Evolutionary conservation across 2,329 filamentous ascomycete genomes (phyloP).

Genomic region (Reticulascus tulasneorum): DNA sequence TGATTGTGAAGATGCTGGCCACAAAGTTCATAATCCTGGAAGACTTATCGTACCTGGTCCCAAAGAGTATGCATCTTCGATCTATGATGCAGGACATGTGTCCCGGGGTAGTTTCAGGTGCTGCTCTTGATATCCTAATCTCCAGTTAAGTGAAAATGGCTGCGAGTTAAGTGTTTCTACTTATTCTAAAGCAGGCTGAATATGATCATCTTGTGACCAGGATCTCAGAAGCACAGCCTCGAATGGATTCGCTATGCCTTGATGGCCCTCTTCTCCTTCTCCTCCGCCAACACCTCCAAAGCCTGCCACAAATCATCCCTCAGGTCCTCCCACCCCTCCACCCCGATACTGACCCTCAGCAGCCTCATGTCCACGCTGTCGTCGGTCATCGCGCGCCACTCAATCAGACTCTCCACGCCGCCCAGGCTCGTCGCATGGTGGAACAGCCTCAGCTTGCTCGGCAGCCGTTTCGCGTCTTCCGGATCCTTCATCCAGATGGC

Average conservation of each 20-base stretch:
- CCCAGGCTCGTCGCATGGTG: constrained; percentile 93
- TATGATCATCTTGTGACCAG: too few species aligned
- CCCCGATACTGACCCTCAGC: constrained; percentile 77
- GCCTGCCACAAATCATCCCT: constrained; percentile 68
- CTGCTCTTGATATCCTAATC: too few species aligned
- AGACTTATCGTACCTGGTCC: too few species aligned
- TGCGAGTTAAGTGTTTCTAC: too few species aligned
- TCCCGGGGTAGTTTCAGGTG: too few species aligned
- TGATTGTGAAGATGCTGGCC: too few species aligned
- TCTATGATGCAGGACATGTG: too few species aligned
- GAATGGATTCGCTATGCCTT: neutral
- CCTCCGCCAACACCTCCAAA: constrained; percentile 51
- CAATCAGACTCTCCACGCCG: constrained; percentile 91
- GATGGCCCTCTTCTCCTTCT: constrained; percentile 16
- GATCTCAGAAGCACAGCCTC: neutral
- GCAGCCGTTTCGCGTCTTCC: constrained; percentile 62
- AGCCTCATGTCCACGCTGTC: constrained; percentile 64
- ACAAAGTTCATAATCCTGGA: too few species aligned
- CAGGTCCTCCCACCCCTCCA: constrained; percentile 85
- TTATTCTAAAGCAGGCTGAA: too few species aligned
- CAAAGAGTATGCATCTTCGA: too few species aligned
- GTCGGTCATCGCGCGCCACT: constrained; percentile 94
- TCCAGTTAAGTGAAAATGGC: too few species aligned
- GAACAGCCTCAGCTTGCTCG: constrained; percentile 76
- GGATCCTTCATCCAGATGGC: constrained; percentile 62